Conservation (phyloP, 176 grass and related monocot species). For the Avena insularis region DNA sequence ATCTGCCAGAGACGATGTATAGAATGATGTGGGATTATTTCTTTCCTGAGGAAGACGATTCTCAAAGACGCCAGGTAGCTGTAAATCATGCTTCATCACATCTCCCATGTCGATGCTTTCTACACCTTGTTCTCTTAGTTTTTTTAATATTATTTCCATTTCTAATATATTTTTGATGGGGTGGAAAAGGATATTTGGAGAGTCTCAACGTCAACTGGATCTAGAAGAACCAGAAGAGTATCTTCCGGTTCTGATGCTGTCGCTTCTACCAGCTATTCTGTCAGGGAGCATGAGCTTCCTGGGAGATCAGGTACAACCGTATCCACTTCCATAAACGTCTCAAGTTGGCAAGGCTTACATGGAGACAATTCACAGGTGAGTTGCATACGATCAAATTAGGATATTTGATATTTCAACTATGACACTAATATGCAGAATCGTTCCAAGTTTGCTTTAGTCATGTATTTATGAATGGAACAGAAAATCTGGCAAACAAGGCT, state of each 20-base stretch:
- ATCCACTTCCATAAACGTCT: slow-evolving; percentile 53
- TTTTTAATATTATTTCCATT: slow-evolving; percentile 32
- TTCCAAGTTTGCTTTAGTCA: neutral
- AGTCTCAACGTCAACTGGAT: slow-evolving; percentile 92
- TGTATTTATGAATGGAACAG: neutral
- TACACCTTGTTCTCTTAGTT: slow-evolving; percentile 2
- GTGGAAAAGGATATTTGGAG: slow-evolving; percentile 93
- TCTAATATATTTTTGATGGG: slow-evolving; percentile 35
- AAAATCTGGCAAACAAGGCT: neutral
- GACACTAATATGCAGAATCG: slow-evolving; percentile 9
- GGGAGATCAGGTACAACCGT: slow-evolving; percentile 63
- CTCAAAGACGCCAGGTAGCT: slow-evolving; percentile 90
- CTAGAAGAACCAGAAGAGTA: slow-evolving; percentile 79
- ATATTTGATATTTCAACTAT: slow-evolving; percentile 12
- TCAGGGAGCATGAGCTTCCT: slow-evolving; percentile 69
- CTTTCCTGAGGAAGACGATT: slow-evolving; percentile 99
- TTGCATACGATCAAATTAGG: slow-evolving; percentile 15
- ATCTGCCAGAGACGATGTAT: slow-evolving; percentile 97
- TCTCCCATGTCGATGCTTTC: slow-evolving; percentile 10
- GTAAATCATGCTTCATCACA: slow-evolving; percentile 18
- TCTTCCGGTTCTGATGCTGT: slow-evolving; percentile 73
- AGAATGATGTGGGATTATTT: slow-evolving; percentile 99
- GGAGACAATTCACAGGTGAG: slow-evolving; percentile 73
- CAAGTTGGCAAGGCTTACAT: slow-evolving; percentile 54
- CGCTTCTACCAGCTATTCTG: slow-evolving; percentile 77